Evolutionary conservation across 2,329 filamentous ascomycete genomes (phyloP), one percentile per base, ranked within the genome.

Genomic region (Neofusicoccum ribis): DNA sequence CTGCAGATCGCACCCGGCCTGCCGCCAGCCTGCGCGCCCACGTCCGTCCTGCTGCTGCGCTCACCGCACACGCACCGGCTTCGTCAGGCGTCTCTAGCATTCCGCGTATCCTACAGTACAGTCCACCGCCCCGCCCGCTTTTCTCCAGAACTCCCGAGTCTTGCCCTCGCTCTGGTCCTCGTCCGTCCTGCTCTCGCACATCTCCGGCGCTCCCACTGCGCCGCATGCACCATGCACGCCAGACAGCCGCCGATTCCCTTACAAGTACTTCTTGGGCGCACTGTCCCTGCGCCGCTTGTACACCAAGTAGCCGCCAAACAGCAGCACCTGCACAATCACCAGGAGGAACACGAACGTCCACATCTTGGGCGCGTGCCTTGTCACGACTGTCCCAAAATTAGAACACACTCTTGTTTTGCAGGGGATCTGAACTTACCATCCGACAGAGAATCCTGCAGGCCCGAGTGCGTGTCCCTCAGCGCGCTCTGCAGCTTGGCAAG

Each of bases 211-310:
- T 17, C 5, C 39, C 20, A n/a, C 36, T 41, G 20, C 52, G 54
- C 54, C 43, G 27, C 56, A 60, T 37, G 27, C 56, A 59, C 20
- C 31, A 56, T 39, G 12, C 36, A 39, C 36, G 36, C 12, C 17
- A 23, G 54, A 58, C 17, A 44, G 54, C 23, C 37, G 54, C 23
- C 56, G 56, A n/a, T 23, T 15, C 12, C 39, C 56, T 58, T 31
- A 97, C 75, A 97, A 80, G 78, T 93, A 97, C 81, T 97, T 97
- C 85, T 97, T 97, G n/a, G 92, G 92, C 77, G 88, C 87, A 68
- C 84, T 88, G 44, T 86, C 84, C 79, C 89, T 87, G 73, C 90
- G 88, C 71, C 88, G 86, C 85, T 96, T 96, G 80, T 97, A 97
- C 66, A 89, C 75, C 43, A 92, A 77, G 74, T 93, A 97, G 0